Evolutionary conservation across 345 rosid genomes (phyloP).

Genomic region (Salix caprea): DNA sequence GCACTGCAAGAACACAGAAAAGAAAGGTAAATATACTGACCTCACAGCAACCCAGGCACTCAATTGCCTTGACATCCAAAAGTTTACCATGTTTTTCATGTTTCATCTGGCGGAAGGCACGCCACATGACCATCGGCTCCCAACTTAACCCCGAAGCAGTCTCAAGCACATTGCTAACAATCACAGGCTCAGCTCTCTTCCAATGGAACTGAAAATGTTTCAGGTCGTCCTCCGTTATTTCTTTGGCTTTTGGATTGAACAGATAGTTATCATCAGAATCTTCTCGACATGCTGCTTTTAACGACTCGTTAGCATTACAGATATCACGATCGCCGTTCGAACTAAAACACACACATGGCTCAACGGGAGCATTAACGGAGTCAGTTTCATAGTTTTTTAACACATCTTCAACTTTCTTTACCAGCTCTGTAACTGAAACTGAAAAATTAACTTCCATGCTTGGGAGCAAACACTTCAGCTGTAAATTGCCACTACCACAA

Average conservation of each 20-base stretch:
- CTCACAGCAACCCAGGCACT: constrained; percentile 60
- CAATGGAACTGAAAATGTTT: constrained; percentile 39
- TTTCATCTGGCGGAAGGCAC: constrained; percentile 52
- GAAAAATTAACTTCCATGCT: not conserved
- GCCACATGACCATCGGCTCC: constrained; percentile 84
- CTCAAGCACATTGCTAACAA: constrained; percentile 53
- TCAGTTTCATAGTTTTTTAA: not conserved
- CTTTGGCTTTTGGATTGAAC: constrained; percentile 46
- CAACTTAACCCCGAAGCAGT: constrained; percentile 64
- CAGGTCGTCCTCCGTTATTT: constrained; percentile 27
- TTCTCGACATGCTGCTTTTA: constrained; percentile 57
- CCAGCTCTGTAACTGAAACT: constrained; percentile 34
- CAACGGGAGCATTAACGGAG: constrained; percentile 1
- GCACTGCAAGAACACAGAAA: constrained; percentile 8
- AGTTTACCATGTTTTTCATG: constrained; percentile 32
- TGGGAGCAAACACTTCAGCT: constrained; percentile 39
- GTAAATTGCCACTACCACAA: constrained; percentile 42
- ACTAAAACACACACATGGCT: constrained; percentile 42
- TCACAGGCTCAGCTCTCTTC: constrained; percentile 65
- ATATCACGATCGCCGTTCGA: constrained; percentile 29
- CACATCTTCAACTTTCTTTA: constrained; percentile 27
- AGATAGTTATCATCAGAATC: constrained; percentile 48
- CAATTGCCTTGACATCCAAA: constrained; percentile 45
- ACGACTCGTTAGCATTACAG: constrained; percentile 8
- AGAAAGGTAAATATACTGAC: constrained; percentile 16